These are phyloP conservation scores for Ophiosphaerella korrae DNA, from an alignment of 2,329 filamentous ascomycete species.

Conservation along the genomic window DNA sequence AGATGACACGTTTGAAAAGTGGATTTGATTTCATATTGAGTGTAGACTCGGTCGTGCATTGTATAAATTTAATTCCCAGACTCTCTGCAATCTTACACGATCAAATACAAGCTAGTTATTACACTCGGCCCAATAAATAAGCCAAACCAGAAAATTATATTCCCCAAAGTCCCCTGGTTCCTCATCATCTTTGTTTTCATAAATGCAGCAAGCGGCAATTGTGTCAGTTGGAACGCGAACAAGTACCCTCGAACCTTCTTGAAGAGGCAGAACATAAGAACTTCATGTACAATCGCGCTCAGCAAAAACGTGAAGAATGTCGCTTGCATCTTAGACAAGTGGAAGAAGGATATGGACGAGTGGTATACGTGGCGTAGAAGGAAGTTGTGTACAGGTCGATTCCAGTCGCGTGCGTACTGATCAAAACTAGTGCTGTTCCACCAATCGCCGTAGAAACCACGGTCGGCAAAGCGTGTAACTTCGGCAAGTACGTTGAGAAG, in stretches of 20 bases:
- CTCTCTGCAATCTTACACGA: conserved; percentile 41
- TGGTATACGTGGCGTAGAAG: conserved; percentile 80
- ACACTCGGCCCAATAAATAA: conserved; percentile 78
- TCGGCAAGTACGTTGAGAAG: conserved; percentile 76
- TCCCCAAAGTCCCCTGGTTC: conserved; percentile 67
- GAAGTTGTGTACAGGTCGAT: conserved; percentile 79
- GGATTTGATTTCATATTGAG: background rate
- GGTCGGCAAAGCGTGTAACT: conserved; percentile 76
- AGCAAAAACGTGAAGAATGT: conserved; percentile 78
- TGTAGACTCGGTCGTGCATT: background rate
- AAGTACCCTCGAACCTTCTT: conserved; percentile 77
- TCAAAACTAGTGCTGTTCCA: conserved; percentile 67
- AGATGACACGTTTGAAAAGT: too few relatives aligned
- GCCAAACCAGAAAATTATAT: conserved; percentile 78
- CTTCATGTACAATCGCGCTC: conserved; percentile 72
- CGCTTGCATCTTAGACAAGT: conserved; percentile 70
- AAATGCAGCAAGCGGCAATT: conserved; percentile 71
- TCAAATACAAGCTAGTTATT: conserved; percentile 58
- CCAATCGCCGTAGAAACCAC: conserved; percentile 67
- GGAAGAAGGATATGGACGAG: conserved; percentile 73
- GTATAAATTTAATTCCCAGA: too few relatives aligned
- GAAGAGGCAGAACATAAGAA: conserved; percentile 82
- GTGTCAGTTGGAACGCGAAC: conserved; percentile 73
- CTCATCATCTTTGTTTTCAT: conserved; percentile 70
- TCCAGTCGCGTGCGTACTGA: conserved; percentile 81